A percentile compares a stretch with the other conserved stretches of the same genome.
Evolutionary conservation across 352 stramenopile species (phyloP).

Genomic region (Phytophthora megakarya): DNA sequence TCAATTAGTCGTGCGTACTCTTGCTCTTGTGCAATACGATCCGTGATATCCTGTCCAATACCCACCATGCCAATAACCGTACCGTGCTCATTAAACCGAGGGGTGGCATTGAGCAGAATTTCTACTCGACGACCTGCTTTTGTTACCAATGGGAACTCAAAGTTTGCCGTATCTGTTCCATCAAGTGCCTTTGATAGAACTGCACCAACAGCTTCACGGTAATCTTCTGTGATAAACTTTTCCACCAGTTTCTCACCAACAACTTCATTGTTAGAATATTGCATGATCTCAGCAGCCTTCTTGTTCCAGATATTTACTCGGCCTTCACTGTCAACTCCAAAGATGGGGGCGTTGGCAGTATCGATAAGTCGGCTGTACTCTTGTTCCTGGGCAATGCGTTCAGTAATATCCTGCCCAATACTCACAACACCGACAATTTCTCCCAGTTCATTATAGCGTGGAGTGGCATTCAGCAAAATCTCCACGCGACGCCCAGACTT

Average conservation of each 20-base stretch:
- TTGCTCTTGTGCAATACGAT: conserved; percentile 74
- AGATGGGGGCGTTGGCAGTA: conserved; percentile 90
- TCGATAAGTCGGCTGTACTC: conserved; percentile 90
- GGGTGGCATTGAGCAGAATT: conserved; percentile 88
- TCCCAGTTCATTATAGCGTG: conserved; percentile 72
- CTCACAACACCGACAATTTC: conserved; percentile 84
- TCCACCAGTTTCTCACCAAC: conserved; percentile 90
- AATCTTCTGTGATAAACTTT: conserved; percentile 88
- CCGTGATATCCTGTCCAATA: conserved; percentile 88
- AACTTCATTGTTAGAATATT: conserved; percentile 90
- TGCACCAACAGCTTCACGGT: conserved; percentile 58
- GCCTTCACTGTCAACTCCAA: conserved; percentile 84
- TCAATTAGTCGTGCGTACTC: conserved; percentile 88
- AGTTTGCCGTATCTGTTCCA: conserved; percentile 77
- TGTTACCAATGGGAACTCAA: conserved; percentile 86
- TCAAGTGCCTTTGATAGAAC: conserved; percentile 69
- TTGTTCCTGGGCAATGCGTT: conserved; percentile 90
- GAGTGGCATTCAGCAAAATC: conserved; percentile 82
- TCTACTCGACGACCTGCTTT: conserved; percentile 80
- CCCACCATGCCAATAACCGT: conserved; percentile 87
- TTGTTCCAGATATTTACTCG: conserved; percentile 93
- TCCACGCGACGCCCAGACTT: conserved; percentile 73
- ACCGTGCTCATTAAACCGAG: conserved; percentile 80
- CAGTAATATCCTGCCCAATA: conserved; percentile 87
- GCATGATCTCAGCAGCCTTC: conserved; percentile 90